Evolutionary conservation across 768 basidiomycete genomes (phyloP).

Genomic region (Russula sp.): DNA sequence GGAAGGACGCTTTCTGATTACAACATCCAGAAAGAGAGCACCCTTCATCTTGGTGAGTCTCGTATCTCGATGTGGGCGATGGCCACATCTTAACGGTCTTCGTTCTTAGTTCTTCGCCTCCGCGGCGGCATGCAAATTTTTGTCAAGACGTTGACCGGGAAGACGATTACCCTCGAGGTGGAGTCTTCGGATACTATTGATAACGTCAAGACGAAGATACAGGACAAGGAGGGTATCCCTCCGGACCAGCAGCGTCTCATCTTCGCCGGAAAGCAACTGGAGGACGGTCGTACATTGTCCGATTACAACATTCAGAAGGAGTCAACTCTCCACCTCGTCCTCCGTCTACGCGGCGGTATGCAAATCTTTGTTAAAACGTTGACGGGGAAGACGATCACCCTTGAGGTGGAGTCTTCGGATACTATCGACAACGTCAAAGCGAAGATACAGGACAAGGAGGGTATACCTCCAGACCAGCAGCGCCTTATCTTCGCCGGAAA

Average conservation of each 20-base stretch:
- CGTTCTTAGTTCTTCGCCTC: conserved; percentile 38
- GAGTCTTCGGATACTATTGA: conserved; percentile 74
- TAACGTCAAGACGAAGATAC: conserved; percentile 77
- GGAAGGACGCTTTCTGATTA: conserved; percentile 67
- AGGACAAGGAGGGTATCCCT: conserved; percentile 80
- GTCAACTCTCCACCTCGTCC: conserved; percentile 82
- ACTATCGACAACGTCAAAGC: conserved; percentile 85
- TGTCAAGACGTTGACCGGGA: conserved; percentile 82
- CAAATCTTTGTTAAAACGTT: conserved; percentile 78
- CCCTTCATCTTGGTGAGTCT: conserved; percentile 44
- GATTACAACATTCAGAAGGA: conserved; percentile 96
- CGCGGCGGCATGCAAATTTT: conserved; percentile 70
- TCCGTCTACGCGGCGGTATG: conserved; percentile 90
- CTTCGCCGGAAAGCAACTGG: conserved; percentile 93
- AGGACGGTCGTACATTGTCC: conserved; percentile 85
- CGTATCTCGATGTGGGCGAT: conserved; percentile 34
- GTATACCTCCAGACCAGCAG: conserved; percentile 82
- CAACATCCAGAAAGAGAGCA: conserved; percentile 60
- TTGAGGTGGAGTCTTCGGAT: conserved; percentile 82
- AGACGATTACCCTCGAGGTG: conserved; percentile 86
- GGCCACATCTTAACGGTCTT: conserved; percentile 30
- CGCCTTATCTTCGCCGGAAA: conserved; percentile 90
- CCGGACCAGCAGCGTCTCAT: conserved; percentile 94
- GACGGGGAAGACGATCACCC: conserved; percentile 89
- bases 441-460: conserved; percentile 94